These are phyloP conservation scores for Cajanus cajan DNA, from an alignment of 306 rosid genomes.

Conservation along the genomic window DNA sequence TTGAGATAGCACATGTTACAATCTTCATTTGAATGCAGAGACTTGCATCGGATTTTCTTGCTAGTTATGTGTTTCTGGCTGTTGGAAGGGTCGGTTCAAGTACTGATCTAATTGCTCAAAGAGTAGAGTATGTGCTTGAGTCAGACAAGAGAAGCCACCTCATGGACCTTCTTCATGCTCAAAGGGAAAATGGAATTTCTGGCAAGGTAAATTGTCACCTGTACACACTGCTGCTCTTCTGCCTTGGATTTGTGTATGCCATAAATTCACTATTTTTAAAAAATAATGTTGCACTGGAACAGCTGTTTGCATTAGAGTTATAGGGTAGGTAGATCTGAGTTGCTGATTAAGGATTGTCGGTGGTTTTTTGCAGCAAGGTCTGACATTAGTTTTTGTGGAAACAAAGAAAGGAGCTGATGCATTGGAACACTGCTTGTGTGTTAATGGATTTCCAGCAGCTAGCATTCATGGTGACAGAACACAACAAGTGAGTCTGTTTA, in stretches of 20 bases:
- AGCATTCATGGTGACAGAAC: conserved; percentile 95
- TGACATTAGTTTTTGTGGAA: conserved; percentile 95
- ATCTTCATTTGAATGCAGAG: conserved; percentile 55
- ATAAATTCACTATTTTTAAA: background rate
- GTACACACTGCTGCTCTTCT: background rate
- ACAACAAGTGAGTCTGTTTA: conserved; percentile 64
- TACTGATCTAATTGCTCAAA: conserved; percentile 88
- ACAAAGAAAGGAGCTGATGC: conserved; percentile 98
- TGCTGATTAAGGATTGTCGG: conserved; percentile 22
- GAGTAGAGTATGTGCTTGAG: conserved; percentile 91
- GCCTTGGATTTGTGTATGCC: conserved; percentile 14
- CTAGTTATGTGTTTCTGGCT: conserved; percentile 80
- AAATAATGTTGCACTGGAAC: background rate
- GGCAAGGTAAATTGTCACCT: conserved; percentile 61
- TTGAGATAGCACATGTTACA: conserved; percentile 9
- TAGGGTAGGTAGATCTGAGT: background rate
- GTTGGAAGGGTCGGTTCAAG: conserved; percentile 99
- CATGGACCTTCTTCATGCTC: conserved; percentile 97
- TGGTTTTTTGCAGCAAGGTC: conserved; percentile 67
- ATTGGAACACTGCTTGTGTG: conserved; percentile 84
- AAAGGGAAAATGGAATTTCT: conserved; percentile 68
- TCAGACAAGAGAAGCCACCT: conserved; percentile 95
- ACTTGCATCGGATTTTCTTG: conserved; percentile 90
- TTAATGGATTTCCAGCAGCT: conserved; percentile 91
- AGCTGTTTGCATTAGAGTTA: background rate